phyloP scores from a whole-genome alignment of 176 grass and related monocot species.

The Canna indica region DNA sequence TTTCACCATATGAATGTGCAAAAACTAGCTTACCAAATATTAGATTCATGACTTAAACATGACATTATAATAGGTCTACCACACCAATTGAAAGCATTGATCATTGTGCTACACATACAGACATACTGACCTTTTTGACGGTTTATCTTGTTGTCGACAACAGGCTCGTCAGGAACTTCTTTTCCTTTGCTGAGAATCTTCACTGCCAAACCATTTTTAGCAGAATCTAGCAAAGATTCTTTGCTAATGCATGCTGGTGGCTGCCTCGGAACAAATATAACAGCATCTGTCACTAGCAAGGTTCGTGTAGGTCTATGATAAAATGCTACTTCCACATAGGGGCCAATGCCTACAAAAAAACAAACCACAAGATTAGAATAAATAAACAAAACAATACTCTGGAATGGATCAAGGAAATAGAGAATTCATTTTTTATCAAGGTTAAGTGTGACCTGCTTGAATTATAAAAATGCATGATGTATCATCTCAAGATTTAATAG shows the following conservation, averaged over 20 bases:
- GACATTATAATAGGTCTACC: too few relatives aligned
- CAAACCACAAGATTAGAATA: constrained; percentile 11
- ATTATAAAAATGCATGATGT: background rate
- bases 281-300: constrained; percentile 77
- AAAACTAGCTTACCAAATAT: too few relatives aligned
- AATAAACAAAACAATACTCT: background rate
- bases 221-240: constrained; percentile 70
- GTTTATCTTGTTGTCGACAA: constrained; percentile 62
- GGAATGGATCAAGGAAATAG: background rate
- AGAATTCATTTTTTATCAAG: background rate
- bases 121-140: constrained; percentile 52
- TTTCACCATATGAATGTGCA: too few relatives aligned
- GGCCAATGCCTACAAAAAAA: constrained; percentile 71
- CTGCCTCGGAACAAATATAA: constrained; percentile 77
- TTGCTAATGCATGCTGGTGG: constrained; percentile 84
- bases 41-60: too few relatives aligned
- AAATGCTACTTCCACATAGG: constrained; percentile 89
- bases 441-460: too few relatives aligned
- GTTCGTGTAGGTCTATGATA: constrained; percentile 73
- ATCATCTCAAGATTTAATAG: background rate
- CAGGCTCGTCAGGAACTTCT: constrained; percentile 67
- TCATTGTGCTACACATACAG: background rate
- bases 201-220: constrained; percentile 85
- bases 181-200: constrained; percentile 93
- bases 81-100: background rate